These are phyloP conservation scores for Naganishia liquefaciens DNA, from an alignment of 1,284 basidiomycete species.

Conservation along the genomic window DNA sequence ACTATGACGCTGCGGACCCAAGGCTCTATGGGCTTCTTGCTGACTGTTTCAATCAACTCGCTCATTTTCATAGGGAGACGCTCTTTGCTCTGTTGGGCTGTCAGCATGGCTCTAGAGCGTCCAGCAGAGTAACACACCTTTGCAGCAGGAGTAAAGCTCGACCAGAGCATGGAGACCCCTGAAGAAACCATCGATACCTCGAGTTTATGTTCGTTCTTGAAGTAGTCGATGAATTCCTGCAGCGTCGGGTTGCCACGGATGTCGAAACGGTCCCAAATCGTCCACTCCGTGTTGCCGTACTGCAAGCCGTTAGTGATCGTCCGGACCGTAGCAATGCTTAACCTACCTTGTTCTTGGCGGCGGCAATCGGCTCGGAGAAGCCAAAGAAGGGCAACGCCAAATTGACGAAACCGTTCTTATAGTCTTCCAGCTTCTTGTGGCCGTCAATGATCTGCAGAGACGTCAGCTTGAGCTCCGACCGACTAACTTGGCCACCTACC, in stretches of 20 bases:
- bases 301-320: constrained; percentile 34
- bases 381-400: constrained; percentile 98
- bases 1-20: constrained; percentile 80
- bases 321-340: not conserved
- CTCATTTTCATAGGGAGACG: constrained; percentile 85
- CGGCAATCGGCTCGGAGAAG: constrained; percentile 95
- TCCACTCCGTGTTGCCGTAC: constrained; percentile 89
- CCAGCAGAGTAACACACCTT: constrained; percentile 63
- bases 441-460: constrained; percentile 79
- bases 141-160: constrained; percentile 83
- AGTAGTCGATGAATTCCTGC: constrained; percentile 80
- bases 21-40: constrained; percentile 84
- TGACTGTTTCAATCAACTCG: constrained; percentile 86
- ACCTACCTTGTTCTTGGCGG: constrained; percentile 72
- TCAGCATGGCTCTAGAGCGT: constrained; percentile 11
- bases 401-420: constrained; percentile 99
- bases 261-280: constrained; percentile 97
- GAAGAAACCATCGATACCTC: constrained; percentile 95
- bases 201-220: constrained; percentile 80
- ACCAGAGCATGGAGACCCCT: constrained; percentile 98
- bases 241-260: constrained; percentile 87
- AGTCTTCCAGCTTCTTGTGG: constrained; percentile 88
- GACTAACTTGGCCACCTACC: constrained; percentile 54
- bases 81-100: constrained; percentile 70
- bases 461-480: not conserved